These are phyloP conservation scores for Crotalaria pallida DNA, from an alignment of 306 rosid genomes.

Conservation along the genomic window DNA sequence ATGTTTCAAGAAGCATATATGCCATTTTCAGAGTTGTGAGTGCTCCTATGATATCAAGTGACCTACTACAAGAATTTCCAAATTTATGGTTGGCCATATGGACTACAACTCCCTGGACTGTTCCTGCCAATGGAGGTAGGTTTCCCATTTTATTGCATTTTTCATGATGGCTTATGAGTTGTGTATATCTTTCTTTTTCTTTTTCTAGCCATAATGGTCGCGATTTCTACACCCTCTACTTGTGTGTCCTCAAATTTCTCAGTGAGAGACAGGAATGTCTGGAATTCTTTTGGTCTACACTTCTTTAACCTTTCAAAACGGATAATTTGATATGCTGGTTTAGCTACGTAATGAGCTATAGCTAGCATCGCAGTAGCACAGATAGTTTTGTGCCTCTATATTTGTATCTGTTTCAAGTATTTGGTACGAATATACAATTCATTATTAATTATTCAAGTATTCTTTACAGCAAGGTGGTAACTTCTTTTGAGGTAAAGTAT, in stretches of 20 bases:
- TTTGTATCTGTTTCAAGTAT: not conserved
- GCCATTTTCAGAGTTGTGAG: conserved; percentile 69
- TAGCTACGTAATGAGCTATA: not conserved
- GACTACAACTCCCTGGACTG: conserved; percentile 99
- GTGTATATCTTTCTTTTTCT: not conserved
- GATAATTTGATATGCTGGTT: conserved; percentile 11
- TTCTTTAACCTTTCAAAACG: not conserved
- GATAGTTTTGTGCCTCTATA: not conserved
- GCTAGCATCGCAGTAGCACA: too few relatives aligned
- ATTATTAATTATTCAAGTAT: too few relatives aligned
- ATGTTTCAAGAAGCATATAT: conserved; percentile 84
- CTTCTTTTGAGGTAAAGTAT: not conserved
- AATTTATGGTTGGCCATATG: conserved; percentile 84
- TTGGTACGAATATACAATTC: not conserved
- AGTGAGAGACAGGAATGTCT: not conserved
- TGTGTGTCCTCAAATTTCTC: not conserved
- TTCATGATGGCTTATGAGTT: not conserved
- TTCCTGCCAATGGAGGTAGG: conserved; percentile 97
- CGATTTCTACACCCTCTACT: not conserved
- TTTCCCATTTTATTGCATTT: conserved; percentile 31
- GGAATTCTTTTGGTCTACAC: conserved; percentile 8
- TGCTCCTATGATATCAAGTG: conserved; percentile 41
- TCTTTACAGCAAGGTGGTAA: not conserved
- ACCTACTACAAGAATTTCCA: conserved; percentile 64
- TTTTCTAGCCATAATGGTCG: conserved; percentile 8